Percentiles rank a stretch among this genome's conserved stretches.
These are phyloP conservation scores for Isoetes taiwanensis DNA, from an alignment of 75 land plant genomes.

Conservation along the genomic window DNA sequence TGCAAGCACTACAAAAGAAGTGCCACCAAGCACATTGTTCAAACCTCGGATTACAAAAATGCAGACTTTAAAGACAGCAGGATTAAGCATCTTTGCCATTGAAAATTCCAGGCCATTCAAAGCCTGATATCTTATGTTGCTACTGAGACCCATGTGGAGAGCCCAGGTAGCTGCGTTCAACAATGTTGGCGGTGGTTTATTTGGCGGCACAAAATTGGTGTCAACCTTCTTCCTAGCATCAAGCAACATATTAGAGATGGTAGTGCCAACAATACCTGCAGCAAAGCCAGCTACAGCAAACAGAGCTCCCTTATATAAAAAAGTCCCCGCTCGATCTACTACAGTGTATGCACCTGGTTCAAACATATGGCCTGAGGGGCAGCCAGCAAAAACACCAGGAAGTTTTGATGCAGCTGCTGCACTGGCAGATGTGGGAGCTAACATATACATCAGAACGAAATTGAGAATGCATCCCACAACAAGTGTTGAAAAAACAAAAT, in stretches of 20 bases:
- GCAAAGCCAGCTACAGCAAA: slow-evolving; percentile 80
- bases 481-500: slow-evolving; percentile 87
- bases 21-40: slow-evolving; percentile 82
- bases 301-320: slow-evolving; percentile 64
- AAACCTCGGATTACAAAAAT: slow-evolving; percentile 57
- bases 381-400: slow-evolving; percentile 52
- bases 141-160: slow-evolving; percentile 78
- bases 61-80: slow-evolving; percentile 46
- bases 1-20: slow-evolving; percentile 71
- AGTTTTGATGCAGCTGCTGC: slow-evolving; percentile 19
- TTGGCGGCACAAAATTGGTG: slow-evolving; percentile 64
- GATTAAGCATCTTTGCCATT: slow-evolving; percentile 40
- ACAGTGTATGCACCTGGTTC: slow-evolving; percentile 51
- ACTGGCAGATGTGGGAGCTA: slow-evolving; percentile 58
- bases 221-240: slow-evolving; percentile 76
- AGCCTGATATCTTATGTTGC: slow-evolving; percentile 80
- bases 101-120: slow-evolving; percentile 76
- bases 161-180: slow-evolving; percentile 87
- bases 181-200: slow-evolving; percentile 76
- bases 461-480: slow-evolving; percentile 83
- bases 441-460: slow-evolving; percentile 75
- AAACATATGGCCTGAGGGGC: slow-evolving; percentile 82
- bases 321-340: slow-evolving; percentile 48
- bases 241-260: slow-evolving; percentile 64
- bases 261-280: slow-evolving; percentile 81